Base-by-base conservation (phyloP, 2,329 filamentous ascomycete species). In the Venturia pyrina region DNA sequence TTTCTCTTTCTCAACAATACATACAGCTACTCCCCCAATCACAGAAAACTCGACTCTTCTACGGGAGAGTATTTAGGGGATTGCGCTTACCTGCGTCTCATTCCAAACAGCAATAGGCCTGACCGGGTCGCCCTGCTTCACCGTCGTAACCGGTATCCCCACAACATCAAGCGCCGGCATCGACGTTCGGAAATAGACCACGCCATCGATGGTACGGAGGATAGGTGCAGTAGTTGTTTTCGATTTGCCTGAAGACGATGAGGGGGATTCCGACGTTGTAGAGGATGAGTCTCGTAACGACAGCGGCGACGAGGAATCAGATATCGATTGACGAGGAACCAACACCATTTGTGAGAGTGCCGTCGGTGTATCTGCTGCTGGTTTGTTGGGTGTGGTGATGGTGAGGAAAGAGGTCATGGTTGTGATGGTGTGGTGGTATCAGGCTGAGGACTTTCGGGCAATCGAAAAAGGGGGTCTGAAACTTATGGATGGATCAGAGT, bases 21-120 rank as follows among this genome's bases (percentile, higher is more conserved):
- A 2, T 11, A 24, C 28, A 28, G 4, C 28, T 28, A 28, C 28
- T 28, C 2, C 28, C 4, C 28, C 28, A 28, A 28, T 28, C 2
- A 4, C 4, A 28, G 28, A 28, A 2, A 28, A 2, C 28, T 28
- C 4, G 2, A 2, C 28, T 2, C 28, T 28, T 28, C 28, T 28
- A 28, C 28, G 2, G 24, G 2, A 50, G 11, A n/a, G 21, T 10
- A 50, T 13, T 1, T 11, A 28, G 21, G 7, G 6, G 24, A n/a
- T 21, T 13, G 46, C n/a, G 5, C 48, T 24, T 6, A 59, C 28
- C 53, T 59, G 53, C 11, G 53, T 59, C 2, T 32, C 3, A 37
- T 59, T 59, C 53, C 53, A 59, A n/a, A 59, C 11, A 11, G 53
- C 53, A 21, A 59, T 59, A 15, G 53, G 53, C n/a, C 53, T 59